Evolutionary conservation across 805 yeast species (phyloP).

Genomic region (Candida xiaguanensis): DNA sequence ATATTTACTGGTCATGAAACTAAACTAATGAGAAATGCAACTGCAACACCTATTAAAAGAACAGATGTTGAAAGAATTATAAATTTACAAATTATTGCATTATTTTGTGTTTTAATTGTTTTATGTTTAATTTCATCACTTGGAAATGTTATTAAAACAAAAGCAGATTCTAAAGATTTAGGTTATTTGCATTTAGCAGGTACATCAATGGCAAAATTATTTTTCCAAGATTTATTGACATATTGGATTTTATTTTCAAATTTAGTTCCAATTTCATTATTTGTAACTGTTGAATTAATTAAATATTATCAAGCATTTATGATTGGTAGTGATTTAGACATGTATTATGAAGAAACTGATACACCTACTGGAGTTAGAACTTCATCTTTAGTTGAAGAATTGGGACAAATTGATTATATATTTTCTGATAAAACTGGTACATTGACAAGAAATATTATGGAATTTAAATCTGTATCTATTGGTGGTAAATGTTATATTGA

Average conservation of each 20-base stretch:
- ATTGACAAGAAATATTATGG: conserved; percentile 93
- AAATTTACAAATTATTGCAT: conserved; percentile 84
- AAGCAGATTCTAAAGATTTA: conserved; percentile 49
- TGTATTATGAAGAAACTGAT: conserved; percentile 83
- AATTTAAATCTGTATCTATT: conserved; percentile 87
- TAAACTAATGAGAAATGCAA: conserved; percentile 95
- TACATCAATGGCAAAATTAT: conserved; percentile 62
- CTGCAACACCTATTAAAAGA: conserved; percentile 95
- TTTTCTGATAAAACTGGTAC: conserved; percentile 99
- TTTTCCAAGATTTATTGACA: conserved; percentile 84
- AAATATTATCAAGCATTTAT: conserved; percentile 93
- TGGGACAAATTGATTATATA: conserved; percentile 94
- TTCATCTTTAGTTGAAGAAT: conserved; percentile 91
- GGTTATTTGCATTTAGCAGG: conserved; percentile 68
- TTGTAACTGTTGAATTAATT: conserved; percentile 94
- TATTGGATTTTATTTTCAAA: conserved; percentile 96
- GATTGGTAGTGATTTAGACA: conserved; percentile 91
- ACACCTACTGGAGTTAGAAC: conserved; percentile 95
- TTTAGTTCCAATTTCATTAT: conserved; percentile 93
- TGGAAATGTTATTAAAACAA: conserved; percentile 78
- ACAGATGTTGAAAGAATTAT: conserved; percentile 96
- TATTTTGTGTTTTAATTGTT: conserved; percentile 74
- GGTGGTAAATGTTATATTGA: conserved; percentile 88
- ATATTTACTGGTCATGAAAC: conserved; percentile 98
- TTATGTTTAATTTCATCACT: conserved; percentile 77